These are phyloP conservation scores for Sphenostylis stenocarpa DNA, from an alignment of 306 rosid genomes.

Conservation along the genomic window DNA sequence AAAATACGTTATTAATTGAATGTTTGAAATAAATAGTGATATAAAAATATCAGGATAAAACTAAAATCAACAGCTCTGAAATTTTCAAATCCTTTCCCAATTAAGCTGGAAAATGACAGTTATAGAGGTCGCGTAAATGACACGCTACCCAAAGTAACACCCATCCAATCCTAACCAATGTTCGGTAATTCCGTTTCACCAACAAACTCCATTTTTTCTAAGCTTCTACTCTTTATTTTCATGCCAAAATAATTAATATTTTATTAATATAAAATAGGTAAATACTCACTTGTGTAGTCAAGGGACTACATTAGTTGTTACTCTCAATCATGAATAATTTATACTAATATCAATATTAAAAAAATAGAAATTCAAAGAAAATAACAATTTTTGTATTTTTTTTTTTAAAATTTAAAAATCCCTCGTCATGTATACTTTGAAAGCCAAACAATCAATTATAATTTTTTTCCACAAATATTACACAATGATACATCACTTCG, in stretches of 20 bases:
- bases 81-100: too few species aligned
- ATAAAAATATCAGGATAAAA: too few species aligned
- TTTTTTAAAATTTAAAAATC: not conserved
- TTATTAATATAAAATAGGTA: too few species aligned
- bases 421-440: not conserved
- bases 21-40: too few species aligned
- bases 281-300: too few species aligned
- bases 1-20: too few species aligned
- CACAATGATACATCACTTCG: not conserved
- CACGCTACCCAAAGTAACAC: not conserved
- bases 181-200: slow-evolving; percentile 13
- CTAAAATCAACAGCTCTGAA: too few species aligned
- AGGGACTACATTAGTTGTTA: too few species aligned
- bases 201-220: not conserved
- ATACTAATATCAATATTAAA: too few species aligned
- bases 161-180: not conserved
- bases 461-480: not conserved
- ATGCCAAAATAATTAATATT: too few species aligned
- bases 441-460: not conserved
- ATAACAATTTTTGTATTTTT: not conserved
- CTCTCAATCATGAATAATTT: too few species aligned
- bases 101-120: not conserved
- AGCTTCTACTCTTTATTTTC: too few species aligned
- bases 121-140: not conserved
- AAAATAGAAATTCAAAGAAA: not conserved